These are phyloP conservation scores for Comarum palustre DNA, from an alignment of 306 rosid genomes.

Conservation along the genomic window DNA sequence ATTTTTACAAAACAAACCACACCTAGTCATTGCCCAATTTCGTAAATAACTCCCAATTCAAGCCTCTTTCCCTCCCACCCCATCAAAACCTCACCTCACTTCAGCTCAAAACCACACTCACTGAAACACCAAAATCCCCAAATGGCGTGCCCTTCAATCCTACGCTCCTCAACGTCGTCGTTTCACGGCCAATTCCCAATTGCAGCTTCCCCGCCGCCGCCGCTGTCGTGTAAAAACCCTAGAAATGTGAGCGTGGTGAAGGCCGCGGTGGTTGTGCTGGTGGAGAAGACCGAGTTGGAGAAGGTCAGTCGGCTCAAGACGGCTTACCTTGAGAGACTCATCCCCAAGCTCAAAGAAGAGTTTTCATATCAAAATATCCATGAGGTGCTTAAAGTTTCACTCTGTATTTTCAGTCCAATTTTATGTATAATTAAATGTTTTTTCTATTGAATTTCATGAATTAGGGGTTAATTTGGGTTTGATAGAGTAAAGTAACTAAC, in stretches of 20 bases:
- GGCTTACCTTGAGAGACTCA: constrained; percentile 57
- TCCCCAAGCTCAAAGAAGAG: constrained; percentile 84
- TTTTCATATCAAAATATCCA: constrained; percentile 68
- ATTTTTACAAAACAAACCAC: constrained; percentile 7
- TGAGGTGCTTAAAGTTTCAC: constrained; percentile 41
- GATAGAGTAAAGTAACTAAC: not conserved
- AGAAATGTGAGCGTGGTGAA: constrained; percentile 42
- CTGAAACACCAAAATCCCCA: constrained; percentile 13
- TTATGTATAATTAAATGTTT: too few relatives aligned
- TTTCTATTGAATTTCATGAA: not conserved
- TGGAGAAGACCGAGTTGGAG: constrained; percentile 80
- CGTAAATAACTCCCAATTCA: constrained; percentile 20
- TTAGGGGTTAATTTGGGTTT: not conserved
- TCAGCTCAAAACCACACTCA: not conserved
- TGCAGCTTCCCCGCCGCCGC: constrained; percentile 31
- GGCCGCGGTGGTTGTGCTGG: constrained; percentile 59
- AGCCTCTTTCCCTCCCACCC: not conserved
- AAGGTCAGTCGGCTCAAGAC: constrained; percentile 55
- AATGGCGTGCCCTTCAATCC: constrained; percentile 62
- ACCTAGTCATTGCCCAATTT: not conserved
- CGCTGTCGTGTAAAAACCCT: constrained; percentile 26
- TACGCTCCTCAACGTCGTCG: constrained; percentile 62
- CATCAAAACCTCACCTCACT: not conserved
- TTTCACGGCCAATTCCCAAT: constrained; percentile 54
- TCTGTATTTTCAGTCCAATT: not conserved